A percentile compares a stretch with the other conserved stretches of the same genome.
Conservation (phyloP, 306 rosid genomes). For the Casuarina equisetifolia region DNA sequence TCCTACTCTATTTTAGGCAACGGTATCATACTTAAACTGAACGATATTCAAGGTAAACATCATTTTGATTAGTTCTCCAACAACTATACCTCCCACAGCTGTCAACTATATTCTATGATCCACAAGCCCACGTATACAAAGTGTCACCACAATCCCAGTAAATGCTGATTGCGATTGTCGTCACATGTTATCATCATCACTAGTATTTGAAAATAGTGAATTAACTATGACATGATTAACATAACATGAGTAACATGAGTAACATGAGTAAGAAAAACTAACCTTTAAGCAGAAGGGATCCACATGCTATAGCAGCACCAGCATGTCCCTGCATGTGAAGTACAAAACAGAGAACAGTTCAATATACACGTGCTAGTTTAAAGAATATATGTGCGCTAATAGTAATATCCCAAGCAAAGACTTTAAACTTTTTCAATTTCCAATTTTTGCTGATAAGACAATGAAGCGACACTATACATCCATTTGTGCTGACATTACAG, state of each 20-base stretch:
- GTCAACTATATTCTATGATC: neutral
- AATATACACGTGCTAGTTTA: no score
- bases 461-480: neutral
- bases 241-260: slow-evolving; percentile 14
- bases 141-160: neutral
- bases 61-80: neutral
- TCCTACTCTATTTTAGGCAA: neutral
- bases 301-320: slow-evolving; percentile 90
- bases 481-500: neutral
- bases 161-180: neutral
- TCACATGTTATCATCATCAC: neutral
- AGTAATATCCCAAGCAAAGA: neutral
- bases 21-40: neutral
- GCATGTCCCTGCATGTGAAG: slow-evolving; percentile 69
- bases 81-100: neutral
- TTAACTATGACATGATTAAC: neutral
- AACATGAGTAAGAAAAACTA: slow-evolving; percentile 22
- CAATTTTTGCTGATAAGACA: slow-evolving; percentile 7
- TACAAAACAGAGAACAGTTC: neutral
- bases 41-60: neutral
- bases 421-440: neutral
- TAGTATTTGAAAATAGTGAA: neutral
- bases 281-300: slow-evolving; percentile 95
- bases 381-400: neutral
- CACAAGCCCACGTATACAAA: neutral